Base-by-base conservation (phyloP, 345 rosid genomes). In the Euphorbia pulcherrima region DNA sequence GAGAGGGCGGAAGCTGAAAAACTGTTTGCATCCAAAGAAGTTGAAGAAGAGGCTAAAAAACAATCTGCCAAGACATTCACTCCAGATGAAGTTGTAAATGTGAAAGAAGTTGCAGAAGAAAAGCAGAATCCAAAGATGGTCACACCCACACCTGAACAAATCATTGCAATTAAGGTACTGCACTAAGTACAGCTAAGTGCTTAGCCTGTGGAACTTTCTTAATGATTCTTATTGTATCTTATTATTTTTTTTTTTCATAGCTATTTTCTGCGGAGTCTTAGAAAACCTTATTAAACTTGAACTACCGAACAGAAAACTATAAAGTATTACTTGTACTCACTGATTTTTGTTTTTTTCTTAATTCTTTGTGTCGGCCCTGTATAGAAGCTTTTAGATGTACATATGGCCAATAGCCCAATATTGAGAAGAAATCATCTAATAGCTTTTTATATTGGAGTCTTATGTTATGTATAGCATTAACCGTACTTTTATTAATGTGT, bases 101-200 rank as follows among this genome's bases (percentile, higher is more conserved):
- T 77, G 59, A 14, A 74, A 55, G 95, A 86, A 69, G 85, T 68
- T 70, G 77, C 65, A 1, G 90, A 85, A 75, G 86, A 88, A 21
- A 75, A 84, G 27, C 85, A 81, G 72, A 74, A 68, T 65, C 97
- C 90, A 0, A 85, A 88, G 83, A 83, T 88, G 76, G 90, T 88
- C 70, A 88, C 92, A 52, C 97, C 99, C 8, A 95, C 99, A 46
- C 92, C 86, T 7, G 98, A 95, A 84, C 96, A 95, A 76, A 90
- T 95, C 69, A 70, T 87, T 71, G 97, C 98, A 2, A 95, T 95
- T 76, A 95, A 92, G 99, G 99, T 95, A 80, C 65, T 37, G 2
- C 68, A 35, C 67, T 57, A 62, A 16, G 28, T 62, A 50, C 68
- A 56, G 40, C 26, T 53, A 17, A 52, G 18, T 47, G 56, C 33